Conservation (phyloP, 345 rosid genomes). For the Boechera stricta region DNA sequence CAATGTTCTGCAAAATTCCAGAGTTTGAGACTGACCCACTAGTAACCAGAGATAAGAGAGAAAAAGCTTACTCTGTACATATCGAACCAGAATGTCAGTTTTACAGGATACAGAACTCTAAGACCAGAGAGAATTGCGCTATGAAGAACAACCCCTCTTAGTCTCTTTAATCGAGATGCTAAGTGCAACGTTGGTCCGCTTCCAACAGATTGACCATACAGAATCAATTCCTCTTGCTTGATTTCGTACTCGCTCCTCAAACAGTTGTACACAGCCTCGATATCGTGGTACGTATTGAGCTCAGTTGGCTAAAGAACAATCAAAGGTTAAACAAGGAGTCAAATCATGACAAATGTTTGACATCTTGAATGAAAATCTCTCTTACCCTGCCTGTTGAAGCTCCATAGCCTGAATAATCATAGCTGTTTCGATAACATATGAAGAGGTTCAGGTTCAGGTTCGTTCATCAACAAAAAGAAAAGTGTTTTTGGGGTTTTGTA, state of each 20-base stretch:
- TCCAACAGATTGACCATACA: conserved; percentile 93
- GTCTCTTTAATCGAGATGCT: conserved; percentile 62
- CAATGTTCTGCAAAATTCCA: conserved; percentile 67
- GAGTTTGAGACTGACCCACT: conserved; percentile 17
- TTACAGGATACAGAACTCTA: conserved; percentile 85
- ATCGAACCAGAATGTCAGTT: conserved; percentile 90
- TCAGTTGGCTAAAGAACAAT: conserved; percentile 69
- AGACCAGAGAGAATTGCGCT: conserved; percentile 93
- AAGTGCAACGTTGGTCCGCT: conserved; percentile 91
- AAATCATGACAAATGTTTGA: not conserved
- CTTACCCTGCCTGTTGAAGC: conserved; percentile 93
- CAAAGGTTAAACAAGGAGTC: conserved; percentile 1
- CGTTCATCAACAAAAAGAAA: not conserved
- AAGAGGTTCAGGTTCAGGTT: not conserved
- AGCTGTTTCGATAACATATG: conserved; percentile 53
- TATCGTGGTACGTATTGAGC: conserved; percentile 81
- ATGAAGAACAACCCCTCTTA: conserved; percentile 83
- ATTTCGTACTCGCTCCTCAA: conserved; percentile 71
- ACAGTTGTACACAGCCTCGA: conserved; percentile 81
- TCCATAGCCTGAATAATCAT: conserved; percentile 98
- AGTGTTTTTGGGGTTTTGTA: not conserved
- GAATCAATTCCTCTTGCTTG: conserved; percentile 74
- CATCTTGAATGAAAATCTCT: not conserved
- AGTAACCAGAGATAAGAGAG: not conserved
- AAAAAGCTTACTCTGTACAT: conserved; percentile 64